Evolutionary conservation across 1,284 basidiomycete species (phyloP).

Genomic region (Coniferiporia weirii): DNA sequence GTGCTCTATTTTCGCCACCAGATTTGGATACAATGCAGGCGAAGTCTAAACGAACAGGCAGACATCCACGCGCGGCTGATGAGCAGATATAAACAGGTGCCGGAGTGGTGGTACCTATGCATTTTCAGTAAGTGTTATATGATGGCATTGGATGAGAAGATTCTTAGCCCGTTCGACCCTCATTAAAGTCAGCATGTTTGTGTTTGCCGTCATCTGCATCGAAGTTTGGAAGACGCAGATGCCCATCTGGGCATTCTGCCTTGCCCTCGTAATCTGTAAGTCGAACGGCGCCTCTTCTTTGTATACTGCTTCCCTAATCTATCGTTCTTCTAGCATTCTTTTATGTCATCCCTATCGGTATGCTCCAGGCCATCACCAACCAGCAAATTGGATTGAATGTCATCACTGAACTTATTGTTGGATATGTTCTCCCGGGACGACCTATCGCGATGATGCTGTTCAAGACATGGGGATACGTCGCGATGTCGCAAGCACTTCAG

Average conservation of each 20-base stretch:
- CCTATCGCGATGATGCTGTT: constrained; percentile 37
- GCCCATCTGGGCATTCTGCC: constrained; percentile 33
- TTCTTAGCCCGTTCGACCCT: background rate
- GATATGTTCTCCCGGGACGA: constrained; percentile 31
- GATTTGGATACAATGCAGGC: constrained; percentile 28
- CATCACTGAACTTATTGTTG: constrained; percentile 45
- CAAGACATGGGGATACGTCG: constrained; percentile 33
- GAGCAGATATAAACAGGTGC: constrained; percentile 22
- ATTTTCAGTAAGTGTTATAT: background rate
- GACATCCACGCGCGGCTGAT: constrained; percentile 28
- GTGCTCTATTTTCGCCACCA: constrained; percentile 34
- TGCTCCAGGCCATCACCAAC: constrained; percentile 43
- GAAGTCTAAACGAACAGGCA: constrained; percentile 20
- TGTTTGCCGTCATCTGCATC: constrained; percentile 29
- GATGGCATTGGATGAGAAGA: constrained; percentile 15
- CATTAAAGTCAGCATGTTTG: constrained; percentile 22
- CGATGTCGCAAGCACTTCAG: constrained; percentile 32
- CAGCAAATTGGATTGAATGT: constrained; percentile 39
- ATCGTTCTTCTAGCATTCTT: constrained; percentile 29
- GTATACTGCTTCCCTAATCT: background rate
- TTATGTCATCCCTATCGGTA: constrained; percentile 42
- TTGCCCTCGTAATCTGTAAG: constrained; percentile 29
- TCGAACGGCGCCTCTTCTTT: too few relatives aligned
- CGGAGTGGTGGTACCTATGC: constrained; percentile 21
- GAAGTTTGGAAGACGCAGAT: constrained; percentile 31